phyloP scores from a whole-genome alignment of 2,329 filamentous ascomycete genomes.

The Hypoxylon sp. region DNA sequence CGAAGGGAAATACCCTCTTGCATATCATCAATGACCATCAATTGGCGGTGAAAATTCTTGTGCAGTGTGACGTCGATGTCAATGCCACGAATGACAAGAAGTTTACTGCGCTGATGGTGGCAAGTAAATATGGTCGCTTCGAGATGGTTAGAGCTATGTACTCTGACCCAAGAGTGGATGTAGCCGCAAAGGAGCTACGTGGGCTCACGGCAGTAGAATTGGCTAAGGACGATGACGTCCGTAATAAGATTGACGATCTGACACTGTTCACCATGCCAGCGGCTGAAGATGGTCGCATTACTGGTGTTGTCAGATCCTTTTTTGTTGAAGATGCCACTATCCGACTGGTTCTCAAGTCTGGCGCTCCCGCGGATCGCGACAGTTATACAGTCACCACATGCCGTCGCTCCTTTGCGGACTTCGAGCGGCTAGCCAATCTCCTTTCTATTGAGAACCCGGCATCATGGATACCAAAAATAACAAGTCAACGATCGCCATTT shows the following conservation, averaged over 20 bases:
- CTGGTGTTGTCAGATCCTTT: conserved; percentile 93
- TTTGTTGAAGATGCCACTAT: conserved; percentile 98
- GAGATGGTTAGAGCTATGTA: conserved; percentile 94
- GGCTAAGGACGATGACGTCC: conserved; percentile 96
- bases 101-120: conserved; percentile 97
- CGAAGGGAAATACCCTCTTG: conserved; percentile 93
- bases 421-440: conserved; percentile 89
- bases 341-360: conserved; percentile 93
- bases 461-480: conserved; percentile 89
- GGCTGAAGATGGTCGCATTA: conserved; percentile 83
- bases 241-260: conserved; percentile 96
- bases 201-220: conserved; percentile 95
- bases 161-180: conserved; percentile 87
- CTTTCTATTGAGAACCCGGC: conserved; percentile 91
- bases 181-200: conserved; percentile 84
- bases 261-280: conserved; percentile 83
- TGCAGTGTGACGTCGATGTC: conserved; percentile 91
- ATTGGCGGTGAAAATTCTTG: conserved; percentile 81
- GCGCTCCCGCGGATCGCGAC: conserved; percentile 83
- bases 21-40: conserved; percentile 92
- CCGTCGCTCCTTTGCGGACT: conserved; percentile 87
- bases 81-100: conserved; percentile 96
- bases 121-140: conserved; percentile 96
- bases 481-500: conserved; percentile 86
- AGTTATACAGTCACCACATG: conserved; percentile 96